A percentile compares a stretch with the other conserved stretches of the same genome.
These are phyloP conservation scores for Salvia splendens DNA, from an alignment of 257 asterid genomes.

Conservation along the genomic window DNA sequence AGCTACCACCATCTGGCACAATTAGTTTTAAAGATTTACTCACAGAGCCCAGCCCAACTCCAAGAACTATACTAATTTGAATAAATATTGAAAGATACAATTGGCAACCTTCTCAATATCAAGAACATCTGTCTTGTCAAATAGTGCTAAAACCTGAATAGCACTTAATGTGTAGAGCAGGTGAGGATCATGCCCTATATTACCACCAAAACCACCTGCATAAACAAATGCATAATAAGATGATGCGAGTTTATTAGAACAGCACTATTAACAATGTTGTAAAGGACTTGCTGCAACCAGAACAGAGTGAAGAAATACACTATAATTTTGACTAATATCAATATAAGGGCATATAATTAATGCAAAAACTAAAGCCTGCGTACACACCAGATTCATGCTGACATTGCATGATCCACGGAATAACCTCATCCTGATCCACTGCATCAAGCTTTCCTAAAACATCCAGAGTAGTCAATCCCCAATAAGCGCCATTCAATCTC, in stretches of 20 bases:
- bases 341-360: not conserved
- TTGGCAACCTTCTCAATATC: constrained; percentile 71
- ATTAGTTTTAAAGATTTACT: not conserved
- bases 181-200: constrained; percentile 93
- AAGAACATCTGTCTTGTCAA: constrained; percentile 74
- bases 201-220: constrained; percentile 96
- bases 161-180: constrained; percentile 82
- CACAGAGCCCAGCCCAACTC: constrained; percentile 11
- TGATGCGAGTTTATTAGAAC: not conserved
- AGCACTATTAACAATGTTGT: constrained; percentile 7
- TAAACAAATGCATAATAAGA: constrained; percentile 15
- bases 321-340: not conserved
- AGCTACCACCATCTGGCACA: not conserved
- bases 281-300: not conserved
- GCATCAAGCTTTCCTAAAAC: constrained; percentile 67
- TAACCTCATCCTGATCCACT: constrained; percentile 76
- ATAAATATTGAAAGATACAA: constrained; percentile 62
- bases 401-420: constrained; percentile 87
- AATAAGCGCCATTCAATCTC: constrained; percentile 84
- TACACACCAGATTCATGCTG: constrained; percentile 89
- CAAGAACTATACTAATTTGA: constrained; percentile 12
- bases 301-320: not conserved
- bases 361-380: constrained; percentile 18
- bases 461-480: constrained; percentile 96
- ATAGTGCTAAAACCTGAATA: constrained; percentile 86